A percentile compares a stretch with the other conserved stretches of the same genome.
These are phyloP conservation scores for Rubus idaeus DNA, from an alignment of 306 rosid species.

Conservation along the genomic window DNA sequence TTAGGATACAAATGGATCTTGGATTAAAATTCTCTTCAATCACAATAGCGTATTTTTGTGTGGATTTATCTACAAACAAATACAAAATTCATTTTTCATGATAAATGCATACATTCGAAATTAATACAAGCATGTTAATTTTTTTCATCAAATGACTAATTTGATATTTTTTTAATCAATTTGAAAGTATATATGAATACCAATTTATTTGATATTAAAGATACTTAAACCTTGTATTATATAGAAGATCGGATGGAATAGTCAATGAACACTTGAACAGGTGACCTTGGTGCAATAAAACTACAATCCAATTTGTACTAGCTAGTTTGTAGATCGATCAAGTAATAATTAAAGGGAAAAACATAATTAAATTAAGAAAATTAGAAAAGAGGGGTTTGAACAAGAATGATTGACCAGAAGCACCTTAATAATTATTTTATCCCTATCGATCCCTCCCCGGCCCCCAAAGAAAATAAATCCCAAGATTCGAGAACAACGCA, in stretches of 20 bases:
- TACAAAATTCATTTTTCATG: too few species aligned
- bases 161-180: too few species aligned
- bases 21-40: too few species aligned
- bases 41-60: too few species aligned
- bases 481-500: constrained; percentile 30
- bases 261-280: neutral
- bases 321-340: neutral
- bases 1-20: too few species aligned
- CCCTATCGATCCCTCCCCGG: constrained; percentile 1
- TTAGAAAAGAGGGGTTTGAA: neutral
- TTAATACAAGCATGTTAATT: too few species aligned
- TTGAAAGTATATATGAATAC: too few species aligned
- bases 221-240: neutral
- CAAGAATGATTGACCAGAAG: constrained; percentile 31
- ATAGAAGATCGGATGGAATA: neutral
- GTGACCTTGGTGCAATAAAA: constrained; percentile 2
- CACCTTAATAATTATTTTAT: neutral
- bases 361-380: neutral
- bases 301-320: neutral
- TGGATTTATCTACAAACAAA: too few species aligned
- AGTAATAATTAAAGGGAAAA: neutral
- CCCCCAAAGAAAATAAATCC: constrained; percentile 11
- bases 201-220: neutral
- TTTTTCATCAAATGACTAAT: too few species aligned
- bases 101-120: too few species aligned